Percentiles rank a stretch among this genome's conserved stretches.
phyloP scores from a whole-genome alignment of 164 flowering plant species.

The Aristolochia californica region DNA sequence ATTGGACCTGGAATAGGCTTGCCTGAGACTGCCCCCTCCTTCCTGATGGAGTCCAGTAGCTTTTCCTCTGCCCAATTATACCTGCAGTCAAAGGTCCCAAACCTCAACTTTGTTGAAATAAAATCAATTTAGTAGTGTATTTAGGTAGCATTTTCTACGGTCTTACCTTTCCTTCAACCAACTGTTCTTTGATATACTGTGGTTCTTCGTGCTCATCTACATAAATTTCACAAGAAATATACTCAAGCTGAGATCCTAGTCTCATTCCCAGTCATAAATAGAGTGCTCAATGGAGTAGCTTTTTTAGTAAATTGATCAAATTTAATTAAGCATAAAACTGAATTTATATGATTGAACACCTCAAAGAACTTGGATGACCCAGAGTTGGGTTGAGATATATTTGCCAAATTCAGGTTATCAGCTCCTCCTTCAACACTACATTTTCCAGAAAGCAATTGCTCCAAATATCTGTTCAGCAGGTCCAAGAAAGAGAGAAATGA shows the following conservation, averaged over 20 bases:
- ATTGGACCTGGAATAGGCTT: neutral
- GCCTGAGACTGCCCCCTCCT: neutral
- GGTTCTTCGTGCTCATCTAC: neutral
- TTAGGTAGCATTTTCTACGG: neutral
- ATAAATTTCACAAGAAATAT: no score
- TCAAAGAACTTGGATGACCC: neutral
- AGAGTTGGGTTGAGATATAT: neutral
- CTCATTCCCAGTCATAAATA: neutral
- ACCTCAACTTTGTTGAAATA: neutral
- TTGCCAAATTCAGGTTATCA: neutral
- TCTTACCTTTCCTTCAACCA: slow-evolving; percentile 1
- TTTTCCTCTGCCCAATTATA: slow-evolving; percentile 1
- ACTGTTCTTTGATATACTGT: neutral
- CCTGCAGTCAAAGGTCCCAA: neutral
- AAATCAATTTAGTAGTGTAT: neutral
- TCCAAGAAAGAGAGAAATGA: neutral
- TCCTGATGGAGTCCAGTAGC: neutral
- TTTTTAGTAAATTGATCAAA: neutral
- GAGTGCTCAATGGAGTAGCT: neutral
- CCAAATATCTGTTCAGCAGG: neutral
- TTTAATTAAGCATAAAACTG: neutral
- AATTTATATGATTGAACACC: neutral
- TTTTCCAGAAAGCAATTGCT: neutral
- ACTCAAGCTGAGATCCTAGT: no score
- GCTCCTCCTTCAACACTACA: neutral